Base-by-base conservation (phyloP, 495 filamentous ascomycete genomes). In the Sphaerosporella brunnea region DNA sequence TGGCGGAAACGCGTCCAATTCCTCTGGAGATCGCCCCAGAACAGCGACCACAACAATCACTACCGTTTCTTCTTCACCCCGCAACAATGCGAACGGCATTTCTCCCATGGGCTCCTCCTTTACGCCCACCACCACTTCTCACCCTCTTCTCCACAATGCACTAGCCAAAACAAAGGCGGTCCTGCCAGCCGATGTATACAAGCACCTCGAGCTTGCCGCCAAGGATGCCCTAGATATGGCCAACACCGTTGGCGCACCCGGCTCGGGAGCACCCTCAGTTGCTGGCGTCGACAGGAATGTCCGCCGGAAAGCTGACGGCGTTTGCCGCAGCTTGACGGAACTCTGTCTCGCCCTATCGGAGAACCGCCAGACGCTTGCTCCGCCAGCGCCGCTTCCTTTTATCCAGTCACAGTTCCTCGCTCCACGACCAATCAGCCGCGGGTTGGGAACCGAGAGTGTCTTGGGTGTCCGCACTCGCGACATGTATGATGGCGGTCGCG, bases 31-130 rank as follows among this genome's bases (percentile, higher is more conserved):
- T 47, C 73, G 88, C 39, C 90, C 90, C 2, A 73, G 79, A 9
- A 96, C 90, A 7, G 87, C 88, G 18, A 86, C 82, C 24, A 96
- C 90, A 1, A 93, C 87, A n/a, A 73, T 84, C 19, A 96, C 88
- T 2, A 93, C 85, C 0, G 69, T 92, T 52, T 95, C 90, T 3
- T 79, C 82, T 0, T 93, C 86, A 0, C 90, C 90, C 0, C 72
- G 74, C 23, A 64, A 66, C 30, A 71, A 71, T 21, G 71, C 72
- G 0, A 63, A 65, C 26, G 71, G 62, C 11, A 52, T 63, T 8
- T 61, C 63, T 8, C 57, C 54, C 7, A 47, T 63, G 0, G 66
- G 66, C 10, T 56, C 60, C 21, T 53, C 58, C 1, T 49, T 59
- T 44, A 48, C 30, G 10, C 57, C 59, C 28, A 75, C 76, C 18